phyloP scores from a whole-genome alignment of 1,284 basidiomycete genomes.

The Cerrena zonata region DNA sequence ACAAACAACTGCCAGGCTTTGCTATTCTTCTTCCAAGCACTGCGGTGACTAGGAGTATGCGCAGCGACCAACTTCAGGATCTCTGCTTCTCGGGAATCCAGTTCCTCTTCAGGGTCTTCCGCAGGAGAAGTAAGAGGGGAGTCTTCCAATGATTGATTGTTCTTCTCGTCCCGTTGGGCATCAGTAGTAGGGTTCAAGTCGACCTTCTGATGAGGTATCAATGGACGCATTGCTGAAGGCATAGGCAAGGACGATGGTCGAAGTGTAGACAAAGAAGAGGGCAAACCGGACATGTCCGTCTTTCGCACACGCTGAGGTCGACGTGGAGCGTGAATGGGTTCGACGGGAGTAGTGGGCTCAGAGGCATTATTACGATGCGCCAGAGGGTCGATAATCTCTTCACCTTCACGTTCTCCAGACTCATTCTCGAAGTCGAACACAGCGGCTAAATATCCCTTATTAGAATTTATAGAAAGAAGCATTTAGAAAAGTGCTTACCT shows the following conservation, averaged over 20 bases:
- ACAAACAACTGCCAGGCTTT: slow-evolving; percentile 61
- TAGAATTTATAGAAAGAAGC: slow-evolving; percentile 1
- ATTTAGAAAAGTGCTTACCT: too few relatives aligned
- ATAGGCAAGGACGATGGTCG: slow-evolving; percentile 63
- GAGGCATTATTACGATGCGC: slow-evolving; percentile 11
- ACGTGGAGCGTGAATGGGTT: slow-evolving; percentile 15
- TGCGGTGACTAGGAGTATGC: slow-evolving; percentile 62
- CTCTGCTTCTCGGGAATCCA: slow-evolving; percentile 47
- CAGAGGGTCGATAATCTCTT: slow-evolving; percentile 1
- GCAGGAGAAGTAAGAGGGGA: background rate
- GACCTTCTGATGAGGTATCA: slow-evolving; percentile 2
- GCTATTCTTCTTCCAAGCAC: slow-evolving; percentile 59
- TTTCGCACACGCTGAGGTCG: slow-evolving; percentile 22
- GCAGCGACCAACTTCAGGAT: slow-evolving; percentile 60
- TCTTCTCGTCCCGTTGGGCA: background rate
- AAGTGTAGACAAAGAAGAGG: slow-evolving; percentile 53
- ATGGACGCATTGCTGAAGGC: slow-evolving; percentile 37
- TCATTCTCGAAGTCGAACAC: slow-evolving; percentile 60
- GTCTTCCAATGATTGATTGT: background rate
- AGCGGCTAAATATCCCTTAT: slow-evolving; percentile 39
- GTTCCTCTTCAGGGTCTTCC: slow-evolving; percentile 15
- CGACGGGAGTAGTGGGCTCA: slow-evolving; percentile 17
- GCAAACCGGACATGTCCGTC: slow-evolving; percentile 37
- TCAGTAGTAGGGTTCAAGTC: background rate
- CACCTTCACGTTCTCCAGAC: slow-evolving; percentile 11